A percentile compares a stretch with the other conserved stretches of the same genome.
phyloP scores from a whole-genome alignment of 2,329 filamentous ascomycete genomes.

The Nannizziopsis arthrosporioides region DNA sequence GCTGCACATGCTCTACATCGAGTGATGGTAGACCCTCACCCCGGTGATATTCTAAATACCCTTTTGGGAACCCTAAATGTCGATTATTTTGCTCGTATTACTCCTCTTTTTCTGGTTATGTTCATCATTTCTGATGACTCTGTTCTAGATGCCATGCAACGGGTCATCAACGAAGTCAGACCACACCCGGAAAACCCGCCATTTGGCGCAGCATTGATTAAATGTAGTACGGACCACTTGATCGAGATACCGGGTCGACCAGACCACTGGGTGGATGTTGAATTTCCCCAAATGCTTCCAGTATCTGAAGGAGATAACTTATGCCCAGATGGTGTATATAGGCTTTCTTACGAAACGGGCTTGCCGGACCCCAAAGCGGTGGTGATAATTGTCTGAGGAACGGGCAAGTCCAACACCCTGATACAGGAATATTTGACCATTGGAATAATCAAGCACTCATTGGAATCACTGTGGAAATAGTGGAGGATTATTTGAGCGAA shows the following conservation, averaged over 20 bases:
- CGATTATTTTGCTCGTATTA: neutral
- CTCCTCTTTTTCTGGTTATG: neutral
- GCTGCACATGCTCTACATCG: neutral
- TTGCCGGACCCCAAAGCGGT: neutral
- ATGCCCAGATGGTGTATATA: neutral
- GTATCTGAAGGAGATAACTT: neutral
- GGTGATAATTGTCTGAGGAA: neutral
- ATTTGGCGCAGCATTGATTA: neutral
- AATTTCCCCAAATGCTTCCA: neutral
- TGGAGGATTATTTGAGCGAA: constrained; percentile 1
- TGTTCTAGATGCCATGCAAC: neutral
- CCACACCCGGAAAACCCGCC: neutral
- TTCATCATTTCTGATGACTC: neutral
- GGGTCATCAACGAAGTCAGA: neutral
- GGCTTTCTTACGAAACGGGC: neutral
- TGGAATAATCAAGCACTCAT: neutral
- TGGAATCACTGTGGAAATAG: neutral
- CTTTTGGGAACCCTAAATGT: neutral
- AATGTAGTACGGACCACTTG: neutral
- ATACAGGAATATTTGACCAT: neutral
- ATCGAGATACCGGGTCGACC: neutral
- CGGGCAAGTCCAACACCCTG: neutral
- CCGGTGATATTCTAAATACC: neutral
- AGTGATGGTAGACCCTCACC: neutral
- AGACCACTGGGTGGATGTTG: neutral